Evolutionary conservation across 257 asterid genomes (phyloP).

Genomic region (Gentiana macrophylla): DNA sequence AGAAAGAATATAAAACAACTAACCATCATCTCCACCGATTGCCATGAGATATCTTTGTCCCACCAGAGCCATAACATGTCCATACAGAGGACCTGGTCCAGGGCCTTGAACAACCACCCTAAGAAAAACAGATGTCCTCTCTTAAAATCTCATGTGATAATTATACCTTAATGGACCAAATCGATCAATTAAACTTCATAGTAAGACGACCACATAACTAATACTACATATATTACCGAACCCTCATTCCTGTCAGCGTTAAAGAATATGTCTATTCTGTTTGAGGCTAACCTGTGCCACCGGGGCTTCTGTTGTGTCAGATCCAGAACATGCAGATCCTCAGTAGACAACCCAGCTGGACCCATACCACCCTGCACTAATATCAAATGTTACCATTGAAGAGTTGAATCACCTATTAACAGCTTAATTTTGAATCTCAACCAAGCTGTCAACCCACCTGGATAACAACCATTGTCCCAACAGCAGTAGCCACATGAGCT

Average conservation of each 20-base stretch:
- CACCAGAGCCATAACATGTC: slow-evolving; percentile 99
- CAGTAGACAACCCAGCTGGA: slow-evolving; percentile 97
- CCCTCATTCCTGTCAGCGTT: background rate
- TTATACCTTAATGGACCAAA: background rate
- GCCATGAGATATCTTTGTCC: slow-evolving; percentile 99
- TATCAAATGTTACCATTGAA: background rate
- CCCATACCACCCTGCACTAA: slow-evolving; percentile 93
- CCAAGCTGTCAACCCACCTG: slow-evolving; percentile 49
- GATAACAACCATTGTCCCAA: slow-evolving; percentile 98
- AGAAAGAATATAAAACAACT: slow-evolving; percentile 17
- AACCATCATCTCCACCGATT: slow-evolving; percentile 99
- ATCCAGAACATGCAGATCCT: slow-evolving; percentile 97
- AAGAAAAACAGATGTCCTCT: slow-evolving; percentile 2
- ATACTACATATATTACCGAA: background rate
- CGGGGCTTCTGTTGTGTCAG: slow-evolving; percentile 93
- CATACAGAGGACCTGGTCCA: slow-evolving; percentile 98
- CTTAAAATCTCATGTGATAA: background rate
- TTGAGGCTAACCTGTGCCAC: slow-evolving; percentile 78
- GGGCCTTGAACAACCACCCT: slow-evolving; percentile 99
- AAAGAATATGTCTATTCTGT: slow-evolving; percentile 1
- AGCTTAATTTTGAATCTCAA: slow-evolving; percentile 9
- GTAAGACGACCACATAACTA: too few species aligned
- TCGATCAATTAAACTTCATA: background rate
- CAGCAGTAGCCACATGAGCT: slow-evolving; percentile 99
- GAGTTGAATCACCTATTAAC: slow-evolving; percentile 3